phyloP scores from a whole-genome alignment of 2,329 filamentous ascomycete species.

The Tolypocladium tropicale region DNA sequence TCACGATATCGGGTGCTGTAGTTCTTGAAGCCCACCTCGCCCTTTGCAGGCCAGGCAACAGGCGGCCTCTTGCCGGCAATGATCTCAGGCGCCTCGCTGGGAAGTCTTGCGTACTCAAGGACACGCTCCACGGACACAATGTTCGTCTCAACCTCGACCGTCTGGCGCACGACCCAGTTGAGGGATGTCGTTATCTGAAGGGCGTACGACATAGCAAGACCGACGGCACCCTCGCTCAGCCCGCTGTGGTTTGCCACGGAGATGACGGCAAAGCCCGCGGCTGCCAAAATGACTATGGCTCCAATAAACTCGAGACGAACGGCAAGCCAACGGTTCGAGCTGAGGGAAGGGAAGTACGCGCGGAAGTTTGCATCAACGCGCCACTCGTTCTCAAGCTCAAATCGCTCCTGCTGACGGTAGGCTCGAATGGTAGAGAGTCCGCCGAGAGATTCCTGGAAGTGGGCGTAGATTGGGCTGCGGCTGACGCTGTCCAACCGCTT shows the following conservation, averaged over 20 bases:
- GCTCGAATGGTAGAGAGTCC: slow-evolving; percentile 93
- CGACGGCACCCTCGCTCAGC: slow-evolving; percentile 66
- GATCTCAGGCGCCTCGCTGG: slow-evolving; percentile 90
- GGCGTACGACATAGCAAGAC: slow-evolving; percentile 93
- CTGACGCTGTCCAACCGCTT: slow-evolving; percentile 94
- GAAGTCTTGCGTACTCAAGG: slow-evolving; percentile 84
- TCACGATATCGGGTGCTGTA: slow-evolving; percentile 90
- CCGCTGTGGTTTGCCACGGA: slow-evolving; percentile 59
- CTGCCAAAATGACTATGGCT: slow-evolving; percentile 80
- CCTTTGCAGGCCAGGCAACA: slow-evolving; percentile 83
- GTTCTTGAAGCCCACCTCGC: slow-evolving; percentile 81
- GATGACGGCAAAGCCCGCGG: slow-evolving; percentile 73
- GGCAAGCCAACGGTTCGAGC: slow-evolving; percentile 87
- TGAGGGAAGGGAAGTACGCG: slow-evolving; percentile 93
- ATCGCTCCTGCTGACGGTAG: slow-evolving; percentile 79
- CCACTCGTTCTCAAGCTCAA: slow-evolving; percentile 93
- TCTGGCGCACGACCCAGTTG: slow-evolving; percentile 98
- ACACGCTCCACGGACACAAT: slow-evolving; percentile 98
- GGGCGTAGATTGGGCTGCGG: slow-evolving; percentile 91
- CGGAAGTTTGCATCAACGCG: slow-evolving; percentile 88
- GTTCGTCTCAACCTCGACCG: slow-evolving; percentile 99
- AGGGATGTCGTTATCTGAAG: slow-evolving; percentile 93
- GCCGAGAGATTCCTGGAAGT: slow-evolving; percentile 94
- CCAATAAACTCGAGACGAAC: slow-evolving; percentile 93
- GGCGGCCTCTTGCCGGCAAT: slow-evolving; percentile 79